These are phyloP conservation scores for Salvia hispanica DNA, from an alignment of 257 asterid genomes.

Conservation along the genomic window DNA sequence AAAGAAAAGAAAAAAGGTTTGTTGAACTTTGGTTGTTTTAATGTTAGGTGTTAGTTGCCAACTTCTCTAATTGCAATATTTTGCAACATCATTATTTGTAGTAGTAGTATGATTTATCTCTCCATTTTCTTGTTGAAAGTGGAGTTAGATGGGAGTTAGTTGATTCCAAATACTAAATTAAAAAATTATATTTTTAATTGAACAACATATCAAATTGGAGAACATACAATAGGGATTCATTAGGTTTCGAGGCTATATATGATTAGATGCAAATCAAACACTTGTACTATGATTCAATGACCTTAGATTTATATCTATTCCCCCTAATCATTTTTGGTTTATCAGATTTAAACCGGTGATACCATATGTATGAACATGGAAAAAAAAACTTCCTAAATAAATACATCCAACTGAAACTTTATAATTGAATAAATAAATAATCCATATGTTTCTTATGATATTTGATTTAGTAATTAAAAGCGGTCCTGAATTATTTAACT, in stretches of 20 bases:
- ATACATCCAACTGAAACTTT: too few relatives aligned
- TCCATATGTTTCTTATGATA: neutral
- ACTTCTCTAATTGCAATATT: neutral
- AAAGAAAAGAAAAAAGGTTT: neutral
- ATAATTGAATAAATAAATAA: too few relatives aligned
- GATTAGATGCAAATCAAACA: too few relatives aligned
- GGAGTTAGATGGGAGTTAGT: slow-evolving; percentile 10
- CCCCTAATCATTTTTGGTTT: neutral
- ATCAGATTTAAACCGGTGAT: neutral
- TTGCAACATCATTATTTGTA: neutral
- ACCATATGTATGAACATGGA: too few relatives aligned
- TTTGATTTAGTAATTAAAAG: neutral
- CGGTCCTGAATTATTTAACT: neutral
- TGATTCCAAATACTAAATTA: neutral
- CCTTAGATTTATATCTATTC: too few relatives aligned
- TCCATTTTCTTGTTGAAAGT: neutral
- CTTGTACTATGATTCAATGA: neutral
- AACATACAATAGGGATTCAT: neutral
- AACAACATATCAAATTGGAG: neutral
- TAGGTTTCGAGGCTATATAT: too few relatives aligned
- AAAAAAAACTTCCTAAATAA: neutral
- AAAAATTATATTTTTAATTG: neutral
- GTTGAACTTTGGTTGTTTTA: neutral
- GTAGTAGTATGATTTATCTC: neutral
- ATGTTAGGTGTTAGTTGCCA: slow-evolving; percentile 8